Percentiles rank a stretch among this genome's conserved stretches.
These are phyloP conservation scores for Pseudevernia furfuracea DNA, from an alignment of 495 filamentous ascomycete species.

Conservation along the genomic window DNA sequence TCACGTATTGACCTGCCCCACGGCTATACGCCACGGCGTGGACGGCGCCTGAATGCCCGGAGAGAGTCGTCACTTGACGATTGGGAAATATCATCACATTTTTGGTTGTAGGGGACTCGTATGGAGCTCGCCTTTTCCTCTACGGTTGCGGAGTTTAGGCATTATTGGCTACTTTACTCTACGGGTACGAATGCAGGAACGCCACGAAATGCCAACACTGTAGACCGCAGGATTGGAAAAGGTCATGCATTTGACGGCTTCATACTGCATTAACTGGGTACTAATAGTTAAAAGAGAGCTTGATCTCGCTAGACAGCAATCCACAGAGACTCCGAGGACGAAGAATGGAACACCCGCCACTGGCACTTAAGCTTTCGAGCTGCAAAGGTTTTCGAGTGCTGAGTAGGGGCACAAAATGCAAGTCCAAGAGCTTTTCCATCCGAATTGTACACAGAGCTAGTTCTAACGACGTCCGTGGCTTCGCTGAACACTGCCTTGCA, in stretches of 20 bases:
- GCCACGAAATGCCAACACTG: background rate
- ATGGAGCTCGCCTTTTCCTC: background rate
- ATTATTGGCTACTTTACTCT: background rate
- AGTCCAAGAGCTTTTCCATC: background rate
- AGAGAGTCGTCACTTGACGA: constrained; percentile 21
- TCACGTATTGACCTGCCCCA: constrained; percentile 55
- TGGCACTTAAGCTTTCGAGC: background rate
- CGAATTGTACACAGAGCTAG: background rate
- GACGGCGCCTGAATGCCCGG: constrained; percentile 50
- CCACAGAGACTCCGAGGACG: background rate
- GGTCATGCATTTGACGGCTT: background rate
- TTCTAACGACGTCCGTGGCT: constrained; percentile 85
- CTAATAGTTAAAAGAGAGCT: background rate
- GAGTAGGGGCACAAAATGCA: background rate
- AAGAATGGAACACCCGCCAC: background rate
- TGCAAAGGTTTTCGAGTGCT: background rate
- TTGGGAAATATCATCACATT: constrained; percentile 26
- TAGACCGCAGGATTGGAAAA: background rate
- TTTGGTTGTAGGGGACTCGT: background rate
- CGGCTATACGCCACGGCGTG: constrained; percentile 67
- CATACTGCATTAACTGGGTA: background rate
- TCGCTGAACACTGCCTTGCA: constrained; percentile 87
- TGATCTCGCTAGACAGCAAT: background rate
- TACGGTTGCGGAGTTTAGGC: background rate
- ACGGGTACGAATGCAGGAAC: background rate